Percentiles rank a stretch among this genome's conserved stretches.
Conservation (phyloP, 2,329 filamentous ascomycete species). For the Aspergillus thermomutatus region DNA sequence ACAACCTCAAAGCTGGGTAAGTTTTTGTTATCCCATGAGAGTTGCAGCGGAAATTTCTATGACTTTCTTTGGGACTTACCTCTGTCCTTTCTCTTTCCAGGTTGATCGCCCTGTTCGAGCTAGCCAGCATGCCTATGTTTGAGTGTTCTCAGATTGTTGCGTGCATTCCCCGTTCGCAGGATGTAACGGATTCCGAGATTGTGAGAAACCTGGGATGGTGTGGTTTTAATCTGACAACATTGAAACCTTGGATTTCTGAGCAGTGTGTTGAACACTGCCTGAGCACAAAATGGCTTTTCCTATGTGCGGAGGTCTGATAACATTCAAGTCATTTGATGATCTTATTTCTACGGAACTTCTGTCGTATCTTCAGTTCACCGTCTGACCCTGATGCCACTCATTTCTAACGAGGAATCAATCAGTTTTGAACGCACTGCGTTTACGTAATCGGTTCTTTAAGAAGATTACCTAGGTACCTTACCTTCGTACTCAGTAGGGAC, state of each 20-base stretch:
- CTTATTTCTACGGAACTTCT: neutral
- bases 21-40: conserved; percentile 32
- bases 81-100: conserved; percentile 40
- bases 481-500: neutral
- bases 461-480: no score
- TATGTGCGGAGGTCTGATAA: conserved; percentile 76
- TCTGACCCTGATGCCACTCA: neutral
- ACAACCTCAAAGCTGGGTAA: conserved; percentile 84
- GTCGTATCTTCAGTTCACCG: neutral
- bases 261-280: conserved; percentile 58
- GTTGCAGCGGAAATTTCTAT: neutral
- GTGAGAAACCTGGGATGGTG: conserved; percentile 88
- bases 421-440: neutral
- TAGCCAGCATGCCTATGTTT: conserved; percentile 69
- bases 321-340: neutral
- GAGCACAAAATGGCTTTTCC: conserved; percentile 78
- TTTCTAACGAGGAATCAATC: neutral
- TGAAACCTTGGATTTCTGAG: conserved; percentile 66
- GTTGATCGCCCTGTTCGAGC: conserved; percentile 85
- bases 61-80: neutral
- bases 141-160: conserved; percentile 74
- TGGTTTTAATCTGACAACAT: conserved; percentile 77
- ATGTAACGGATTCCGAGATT: conserved; percentile 59
- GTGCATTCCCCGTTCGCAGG: conserved; percentile 71
- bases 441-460: neutral